Percentiles rank a stretch among this genome's conserved stretches.
Conservation (phyloP, 495 filamentous ascomycete species). For the Talaromyces thailandensis region DNA sequence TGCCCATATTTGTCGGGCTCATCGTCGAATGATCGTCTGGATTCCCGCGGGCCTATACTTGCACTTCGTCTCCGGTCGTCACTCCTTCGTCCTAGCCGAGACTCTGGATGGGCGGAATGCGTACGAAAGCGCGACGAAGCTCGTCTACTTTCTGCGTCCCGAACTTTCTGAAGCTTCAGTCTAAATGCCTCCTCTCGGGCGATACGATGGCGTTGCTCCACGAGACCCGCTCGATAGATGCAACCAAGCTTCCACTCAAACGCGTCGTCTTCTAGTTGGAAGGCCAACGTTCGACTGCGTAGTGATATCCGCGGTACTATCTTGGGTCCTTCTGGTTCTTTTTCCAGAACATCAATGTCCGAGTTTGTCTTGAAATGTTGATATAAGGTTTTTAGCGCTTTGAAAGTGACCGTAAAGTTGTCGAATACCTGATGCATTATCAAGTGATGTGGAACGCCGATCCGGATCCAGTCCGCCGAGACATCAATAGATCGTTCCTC, state of each 20-base stretch:
- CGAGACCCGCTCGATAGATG: conserved; percentile 80
- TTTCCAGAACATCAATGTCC: conserved; percentile 79
- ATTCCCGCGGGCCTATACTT: conserved; percentile 34
- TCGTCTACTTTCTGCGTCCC: conserved; percentile 49
- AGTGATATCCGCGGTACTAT: conserved; percentile 76
- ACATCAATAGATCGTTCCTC: conserved; percentile 84
- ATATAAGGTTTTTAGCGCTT: conserved; percentile 81
- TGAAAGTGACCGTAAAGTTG: conserved; percentile 80
- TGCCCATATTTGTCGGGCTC: conserved; percentile 21
- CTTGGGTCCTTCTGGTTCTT: conserved; percentile 75
- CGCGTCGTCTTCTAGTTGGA: conserved; percentile 89
- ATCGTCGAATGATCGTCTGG: conserved; percentile 1
- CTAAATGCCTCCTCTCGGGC: conserved; percentile 85
- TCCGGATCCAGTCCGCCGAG: conserved; percentile 70
- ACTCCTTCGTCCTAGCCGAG: conserved; percentile 34
- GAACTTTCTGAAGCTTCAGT: conserved; percentile 78
- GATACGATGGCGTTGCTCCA: conserved; percentile 81
- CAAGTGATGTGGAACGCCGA: conserved; percentile 91
- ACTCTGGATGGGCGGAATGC: conserved; percentile 37
- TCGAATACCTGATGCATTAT: conserved; percentile 86
- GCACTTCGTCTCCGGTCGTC: conserved; percentile 42
- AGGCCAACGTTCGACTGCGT: conserved; percentile 68
- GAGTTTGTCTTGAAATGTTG: conserved; percentile 79
- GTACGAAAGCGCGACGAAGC: conserved; percentile 42
- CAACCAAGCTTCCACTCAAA: conserved; percentile 95